Percentiles rank a stretch among this genome's conserved stretches.
Evolutionary conservation across 495 filamentous ascomycete genomes (phyloP).

Genomic region (Neurospora africana): DNA sequence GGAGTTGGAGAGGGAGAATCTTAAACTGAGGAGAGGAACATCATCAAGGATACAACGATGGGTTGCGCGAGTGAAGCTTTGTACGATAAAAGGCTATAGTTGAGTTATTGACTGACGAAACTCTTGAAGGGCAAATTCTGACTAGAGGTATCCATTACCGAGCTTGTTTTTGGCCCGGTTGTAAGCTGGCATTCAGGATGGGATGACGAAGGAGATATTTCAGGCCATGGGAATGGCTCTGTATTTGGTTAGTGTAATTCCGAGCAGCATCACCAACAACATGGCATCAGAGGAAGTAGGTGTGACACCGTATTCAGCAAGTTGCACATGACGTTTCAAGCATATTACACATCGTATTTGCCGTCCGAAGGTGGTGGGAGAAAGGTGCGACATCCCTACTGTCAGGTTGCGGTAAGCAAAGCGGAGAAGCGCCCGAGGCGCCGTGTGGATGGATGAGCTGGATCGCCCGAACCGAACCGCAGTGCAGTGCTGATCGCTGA

Average conservation of each 20-base stretch:
- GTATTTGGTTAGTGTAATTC: neutral
- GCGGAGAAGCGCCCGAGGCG: neutral
- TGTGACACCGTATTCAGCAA: neutral
- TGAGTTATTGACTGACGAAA: neutral
- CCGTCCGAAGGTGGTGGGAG: neutral
- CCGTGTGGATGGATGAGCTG: neutral
- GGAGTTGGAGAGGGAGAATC: slow-evolving; percentile 9
- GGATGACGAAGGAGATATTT: neutral
- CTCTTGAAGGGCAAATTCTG: neutral
- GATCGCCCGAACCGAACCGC: neutral
- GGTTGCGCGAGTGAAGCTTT: neutral
- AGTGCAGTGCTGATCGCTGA: neutral
- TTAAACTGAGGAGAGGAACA: slow-evolving; percentile 2
- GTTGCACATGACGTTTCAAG: neutral
- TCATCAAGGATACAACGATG: neutral
- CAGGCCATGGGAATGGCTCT: neutral
- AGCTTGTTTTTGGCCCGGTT: neutral
- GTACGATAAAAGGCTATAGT: neutral
- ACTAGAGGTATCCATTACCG: neutral
- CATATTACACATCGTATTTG: neutral
- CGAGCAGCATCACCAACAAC: neutral
- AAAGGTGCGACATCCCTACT: neutral
- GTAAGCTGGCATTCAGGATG: neutral
- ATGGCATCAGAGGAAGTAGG: neutral
- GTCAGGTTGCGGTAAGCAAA: neutral